These are phyloP conservation scores for Talaromyces proteolyticus DNA, from an alignment of 495 filamentous ascomycete species.

Conservation along the genomic window DNA sequence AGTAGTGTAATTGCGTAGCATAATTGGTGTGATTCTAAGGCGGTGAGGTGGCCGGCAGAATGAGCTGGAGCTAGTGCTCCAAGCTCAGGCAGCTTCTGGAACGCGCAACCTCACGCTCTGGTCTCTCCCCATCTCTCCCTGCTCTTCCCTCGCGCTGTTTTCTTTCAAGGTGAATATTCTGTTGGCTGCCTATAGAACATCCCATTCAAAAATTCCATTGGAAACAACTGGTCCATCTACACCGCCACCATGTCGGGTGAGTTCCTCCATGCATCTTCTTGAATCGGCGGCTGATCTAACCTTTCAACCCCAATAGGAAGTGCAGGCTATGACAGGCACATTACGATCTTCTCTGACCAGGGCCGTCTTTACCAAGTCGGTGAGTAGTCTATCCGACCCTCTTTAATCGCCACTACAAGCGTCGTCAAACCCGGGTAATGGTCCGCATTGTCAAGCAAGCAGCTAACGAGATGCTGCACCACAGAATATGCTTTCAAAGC, in stretches of 20 bases:
- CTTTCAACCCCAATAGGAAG: slow-evolving; percentile 58
- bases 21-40: background rate
- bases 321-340: slow-evolving; percentile 95
- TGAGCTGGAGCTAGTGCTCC: slow-evolving; percentile 24
- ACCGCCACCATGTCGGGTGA: slow-evolving; percentile 40
- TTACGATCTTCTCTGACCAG: slow-evolving; percentile 99
- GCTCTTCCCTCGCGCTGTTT: slow-evolving; percentile 11
- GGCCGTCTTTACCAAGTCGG: slow-evolving; percentile 98
- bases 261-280: slow-evolving; percentile 5
- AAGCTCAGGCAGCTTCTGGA: slow-evolving; percentile 35
- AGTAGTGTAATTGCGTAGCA: background rate
- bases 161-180: slow-evolving; percentile 9
- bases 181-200: slow-evolving; percentile 8
- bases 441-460: background rate
- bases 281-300: slow-evolving; percentile 24
- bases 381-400: slow-evolving; percentile 56
- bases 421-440: background rate
- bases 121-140: slow-evolving; percentile 15
- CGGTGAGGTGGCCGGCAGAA: slow-evolving; percentile 19
- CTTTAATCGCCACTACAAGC: background rate
- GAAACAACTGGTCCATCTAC: background rate
- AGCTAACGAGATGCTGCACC: slow-evolving; percentile 7
- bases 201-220: background rate
- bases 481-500: slow-evolving; percentile 99
- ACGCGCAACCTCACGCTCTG: slow-evolving; percentile 21